Conservation (phyloP, 2,329 filamentous ascomycete genomes). For the Trichoderma afroharzianum region DNA sequence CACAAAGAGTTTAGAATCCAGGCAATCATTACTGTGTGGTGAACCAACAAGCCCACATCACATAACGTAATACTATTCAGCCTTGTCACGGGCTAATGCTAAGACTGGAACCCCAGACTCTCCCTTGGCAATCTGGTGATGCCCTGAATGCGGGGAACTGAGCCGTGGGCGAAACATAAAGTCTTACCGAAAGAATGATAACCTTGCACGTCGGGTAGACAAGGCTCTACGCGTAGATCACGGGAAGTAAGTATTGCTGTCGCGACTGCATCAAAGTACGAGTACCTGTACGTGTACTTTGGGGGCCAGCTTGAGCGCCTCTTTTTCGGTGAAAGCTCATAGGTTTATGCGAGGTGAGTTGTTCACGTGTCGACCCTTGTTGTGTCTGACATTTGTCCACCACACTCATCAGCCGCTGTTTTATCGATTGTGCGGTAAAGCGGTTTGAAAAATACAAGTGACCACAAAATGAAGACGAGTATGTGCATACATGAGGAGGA, state of each 20-base stretch:
- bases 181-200: neutral
- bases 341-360: neutral
- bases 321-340: neutral
- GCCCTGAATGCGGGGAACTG: neutral
- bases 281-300: neutral
- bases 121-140: neutral
- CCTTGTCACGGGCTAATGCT: neutral
- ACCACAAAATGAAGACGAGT: no score
- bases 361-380: neutral
- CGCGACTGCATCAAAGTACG: neutral
- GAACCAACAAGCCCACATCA: neutral
- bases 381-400: neutral
- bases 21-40: neutral
- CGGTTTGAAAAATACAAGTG: no score
- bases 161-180: neutral
- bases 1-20: neutral
- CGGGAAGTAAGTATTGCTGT: neutral
- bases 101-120: neutral
- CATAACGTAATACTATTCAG: neutral
- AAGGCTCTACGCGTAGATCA: neutral
- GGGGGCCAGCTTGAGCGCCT: neutral
- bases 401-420: neutral
- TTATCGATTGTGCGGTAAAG: neutral
- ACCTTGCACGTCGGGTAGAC: neutral
- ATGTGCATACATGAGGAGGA: no score